These are phyloP conservation scores for Tricharina praecox DNA, from an alignment of 495 filamentous ascomycete genomes.

Conservation along the genomic window DNA sequence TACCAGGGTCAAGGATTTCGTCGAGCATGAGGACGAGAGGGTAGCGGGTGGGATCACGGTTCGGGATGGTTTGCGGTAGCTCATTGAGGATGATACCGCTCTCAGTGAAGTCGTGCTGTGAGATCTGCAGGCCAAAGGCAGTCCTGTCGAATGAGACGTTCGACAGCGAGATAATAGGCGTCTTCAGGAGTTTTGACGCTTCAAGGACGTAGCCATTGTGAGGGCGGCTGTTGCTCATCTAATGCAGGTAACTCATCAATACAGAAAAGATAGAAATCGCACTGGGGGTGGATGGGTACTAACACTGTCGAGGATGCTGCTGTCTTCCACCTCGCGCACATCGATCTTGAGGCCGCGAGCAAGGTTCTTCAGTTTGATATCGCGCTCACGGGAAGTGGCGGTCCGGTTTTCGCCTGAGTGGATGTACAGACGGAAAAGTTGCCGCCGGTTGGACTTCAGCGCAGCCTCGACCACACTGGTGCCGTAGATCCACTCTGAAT, in stretches of 20 bases:
- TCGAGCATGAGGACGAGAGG: conserved; percentile 72
- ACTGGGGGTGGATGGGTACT: not conserved
- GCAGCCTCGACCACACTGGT: conserved; percentile 67
- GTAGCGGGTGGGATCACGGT: conserved; percentile 32
- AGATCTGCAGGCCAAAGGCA: conserved; percentile 42
- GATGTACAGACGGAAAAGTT: conserved; percentile 72
- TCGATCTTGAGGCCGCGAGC: conserved; percentile 40
- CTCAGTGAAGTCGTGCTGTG: conserved; percentile 39
- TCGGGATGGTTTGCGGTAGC: conserved; percentile 32
- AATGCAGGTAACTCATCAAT: not conserved
- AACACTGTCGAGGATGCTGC: conserved; percentile 48
- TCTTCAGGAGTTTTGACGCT: conserved; percentile 59
- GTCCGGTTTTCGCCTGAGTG: conserved; percentile 40
- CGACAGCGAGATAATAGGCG: conserved; percentile 47
- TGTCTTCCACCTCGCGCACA: conserved; percentile 34
- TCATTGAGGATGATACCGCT: not conserved
- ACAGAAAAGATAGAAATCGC: not conserved
- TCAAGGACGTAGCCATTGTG: conserved; percentile 89
- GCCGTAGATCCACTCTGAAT: conserved; percentile 85
- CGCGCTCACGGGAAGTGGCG: conserved; percentile 27
- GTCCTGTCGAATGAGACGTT: conserved; percentile 28
- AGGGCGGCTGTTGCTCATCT: conserved; percentile 63
- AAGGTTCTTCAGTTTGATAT: conserved; percentile 37
- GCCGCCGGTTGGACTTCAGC: conserved; percentile 45
- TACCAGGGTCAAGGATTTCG: conserved; percentile 73